A percentile compares a stretch with the other conserved stretches of the same genome.
Conservation (phyloP, 2,329 filamentous ascomycete genomes). For the Colletotrichum simmondsii region DNA sequence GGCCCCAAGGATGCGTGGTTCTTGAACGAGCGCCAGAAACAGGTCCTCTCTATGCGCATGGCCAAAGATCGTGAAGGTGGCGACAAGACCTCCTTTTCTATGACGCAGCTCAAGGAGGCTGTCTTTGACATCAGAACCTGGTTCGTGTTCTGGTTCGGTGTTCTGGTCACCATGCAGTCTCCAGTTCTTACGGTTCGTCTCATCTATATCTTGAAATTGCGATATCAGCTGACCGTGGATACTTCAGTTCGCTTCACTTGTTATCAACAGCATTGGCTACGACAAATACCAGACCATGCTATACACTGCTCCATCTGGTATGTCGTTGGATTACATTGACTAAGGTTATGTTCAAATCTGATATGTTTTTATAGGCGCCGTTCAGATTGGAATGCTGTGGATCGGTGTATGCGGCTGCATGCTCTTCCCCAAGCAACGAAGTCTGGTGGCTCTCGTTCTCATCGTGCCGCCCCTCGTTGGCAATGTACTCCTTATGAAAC, state of each 20-base stretch:
- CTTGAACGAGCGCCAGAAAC: slow-evolving; percentile 53
- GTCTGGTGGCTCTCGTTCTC: slow-evolving; percentile 50
- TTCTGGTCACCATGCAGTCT: slow-evolving; percentile 57
- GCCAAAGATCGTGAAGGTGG: slow-evolving; percentile 45
- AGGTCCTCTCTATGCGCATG: slow-evolving; percentile 49
- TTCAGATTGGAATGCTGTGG: slow-evolving; percentile 58
- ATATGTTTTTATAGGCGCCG: slow-evolving; percentile 45
- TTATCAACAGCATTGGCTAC: slow-evolving; percentile 60
- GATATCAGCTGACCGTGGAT: background rate
- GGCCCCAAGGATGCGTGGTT: slow-evolving; percentile 61
- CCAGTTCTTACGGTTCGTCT: slow-evolving; percentile 52
- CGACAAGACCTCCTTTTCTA: slow-evolving; percentile 54
- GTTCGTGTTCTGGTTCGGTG: slow-evolving; percentile 56
- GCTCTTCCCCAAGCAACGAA: slow-evolving; percentile 52
- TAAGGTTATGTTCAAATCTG: background rate
- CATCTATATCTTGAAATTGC: accelerated
- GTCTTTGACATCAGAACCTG: slow-evolving; percentile 55
- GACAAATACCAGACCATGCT: slow-evolving; percentile 56
- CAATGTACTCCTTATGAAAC: slow-evolving; percentile 53
- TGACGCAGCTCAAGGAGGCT: slow-evolving; percentile 55
- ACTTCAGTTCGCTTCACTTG: slow-evolving; percentile 56
- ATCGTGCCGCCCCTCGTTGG: slow-evolving; percentile 55
- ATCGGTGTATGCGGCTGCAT: slow-evolving; percentile 51
- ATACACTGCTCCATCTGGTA: slow-evolving; percentile 54
- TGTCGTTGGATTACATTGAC: background rate